These are phyloP conservation scores for Smallanthus sonchifolius DNA, from an alignment of 129 eudicot species.

Conservation along the genomic window DNA sequence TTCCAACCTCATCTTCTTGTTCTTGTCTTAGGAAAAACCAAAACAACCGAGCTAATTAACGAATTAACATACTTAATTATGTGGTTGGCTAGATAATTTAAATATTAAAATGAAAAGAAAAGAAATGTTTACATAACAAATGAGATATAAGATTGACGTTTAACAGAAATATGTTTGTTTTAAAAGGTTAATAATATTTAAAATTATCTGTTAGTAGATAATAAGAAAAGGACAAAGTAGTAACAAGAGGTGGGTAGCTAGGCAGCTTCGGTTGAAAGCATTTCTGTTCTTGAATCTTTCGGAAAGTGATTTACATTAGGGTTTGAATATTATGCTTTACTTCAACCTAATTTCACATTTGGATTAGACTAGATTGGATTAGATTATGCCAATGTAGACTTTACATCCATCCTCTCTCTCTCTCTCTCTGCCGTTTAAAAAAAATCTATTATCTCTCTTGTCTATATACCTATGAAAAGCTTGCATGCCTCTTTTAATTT, in stretches of 20 bases:
- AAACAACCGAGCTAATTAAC: constrained; percentile 6
- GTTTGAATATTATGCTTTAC: constrained; percentile 21
- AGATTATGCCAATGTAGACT: neutral
- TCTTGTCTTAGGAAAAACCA: constrained; percentile 13
- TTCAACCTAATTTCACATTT: constrained; percentile 17
- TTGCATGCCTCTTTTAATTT: neutral
- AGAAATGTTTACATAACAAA: neutral
- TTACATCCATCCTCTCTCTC: neutral
- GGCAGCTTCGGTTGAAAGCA: constrained; percentile 20
- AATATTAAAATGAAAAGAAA: constrained; percentile 4
- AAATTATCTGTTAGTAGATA: constrained; percentile 17
- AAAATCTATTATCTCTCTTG: neutral
- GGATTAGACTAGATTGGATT: neutral
- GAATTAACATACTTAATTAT: constrained; percentile 9
- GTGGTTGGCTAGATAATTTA: constrained; percentile 13
- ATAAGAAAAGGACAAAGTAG: constrained; percentile 14
- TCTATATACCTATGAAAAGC: neutral
- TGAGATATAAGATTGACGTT: constrained; percentile 15
- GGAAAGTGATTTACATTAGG: constrained; percentile 22
- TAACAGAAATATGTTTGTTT: constrained; percentile 28
- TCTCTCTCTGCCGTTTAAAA: neutral
- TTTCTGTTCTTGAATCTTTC: constrained; percentile 14
- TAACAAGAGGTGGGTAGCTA: constrained; percentile 21
- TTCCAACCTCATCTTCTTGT: neutral
- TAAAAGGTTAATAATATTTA: constrained; percentile 13